These are phyloP conservation scores for Fraxinus americana DNA, from an alignment of 257 asterid species.

Conservation along the genomic window DNA sequence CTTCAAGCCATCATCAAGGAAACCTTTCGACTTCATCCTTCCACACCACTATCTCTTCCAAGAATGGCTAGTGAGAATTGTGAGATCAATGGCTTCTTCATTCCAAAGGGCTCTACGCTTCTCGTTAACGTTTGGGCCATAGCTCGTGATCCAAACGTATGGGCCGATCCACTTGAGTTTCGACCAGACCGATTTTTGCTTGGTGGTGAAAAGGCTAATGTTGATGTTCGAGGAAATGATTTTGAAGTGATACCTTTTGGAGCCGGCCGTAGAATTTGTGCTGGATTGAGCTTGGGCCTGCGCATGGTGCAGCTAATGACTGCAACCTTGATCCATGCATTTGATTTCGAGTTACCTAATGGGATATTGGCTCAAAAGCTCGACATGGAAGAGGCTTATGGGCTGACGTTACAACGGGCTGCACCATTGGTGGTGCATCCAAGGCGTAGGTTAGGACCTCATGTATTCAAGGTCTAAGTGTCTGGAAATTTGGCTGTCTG, in stretches of 20 bases:
- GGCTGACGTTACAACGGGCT: conserved; percentile 72
- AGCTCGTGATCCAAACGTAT: conserved; percentile 65
- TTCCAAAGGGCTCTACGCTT: conserved; percentile 78
- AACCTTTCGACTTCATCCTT: conserved; percentile 82
- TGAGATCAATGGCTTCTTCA: conserved; percentile 65
- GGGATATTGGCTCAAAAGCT: conserved; percentile 47
- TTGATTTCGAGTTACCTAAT: conserved; percentile 51
- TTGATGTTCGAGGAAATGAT: conserved; percentile 70
- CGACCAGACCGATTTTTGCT: conserved; percentile 62
- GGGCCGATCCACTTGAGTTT: conserved; percentile 72
- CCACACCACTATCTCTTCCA: conserved; percentile 90
- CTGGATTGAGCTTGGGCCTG: conserved; percentile 73
- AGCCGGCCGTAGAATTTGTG: conserved; percentile 87
- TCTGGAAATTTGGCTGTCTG: not conserved
- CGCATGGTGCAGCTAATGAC: conserved; percentile 77
- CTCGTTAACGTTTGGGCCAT: conserved; percentile 90
- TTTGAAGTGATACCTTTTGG: conserved; percentile 89
- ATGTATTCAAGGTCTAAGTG: conserved; percentile 26
- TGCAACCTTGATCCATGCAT: conserved; percentile 72
- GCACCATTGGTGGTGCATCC: conserved; percentile 60
- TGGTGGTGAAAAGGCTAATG: conserved; percentile 63
- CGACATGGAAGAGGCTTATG: conserved; percentile 87
- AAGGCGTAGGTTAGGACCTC: conserved; percentile 57
- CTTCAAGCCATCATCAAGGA: conserved; percentile 81
- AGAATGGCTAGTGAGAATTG: conserved; percentile 62